A percentile compares a stretch with the other conserved stretches of the same genome.
Evolutionary conservation across 495 filamentous ascomycete genomes (phyloP).

Genomic region (Penicillium longicatenatum): DNA sequence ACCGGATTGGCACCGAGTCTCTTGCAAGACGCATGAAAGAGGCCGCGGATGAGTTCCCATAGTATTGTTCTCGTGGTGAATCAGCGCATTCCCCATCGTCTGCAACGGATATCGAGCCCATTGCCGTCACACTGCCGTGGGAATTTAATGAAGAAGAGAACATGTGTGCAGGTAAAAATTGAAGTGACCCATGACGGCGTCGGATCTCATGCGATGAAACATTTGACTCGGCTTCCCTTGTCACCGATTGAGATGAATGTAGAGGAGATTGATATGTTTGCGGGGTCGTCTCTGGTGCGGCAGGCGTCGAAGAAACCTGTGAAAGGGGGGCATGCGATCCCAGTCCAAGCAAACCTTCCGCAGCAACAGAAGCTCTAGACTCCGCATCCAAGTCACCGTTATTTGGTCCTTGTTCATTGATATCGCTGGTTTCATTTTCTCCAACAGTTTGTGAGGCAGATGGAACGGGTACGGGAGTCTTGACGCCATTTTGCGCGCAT

Average conservation of each 20-base stretch:
- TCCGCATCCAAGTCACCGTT: constrained; percentile 15
- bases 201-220: neutral
- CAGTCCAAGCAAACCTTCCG: constrained; percentile 27
- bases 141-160: constrained; percentile 25
- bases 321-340: constrained; percentile 9
- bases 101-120: constrained; percentile 34
- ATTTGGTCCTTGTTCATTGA: constrained; percentile 1
- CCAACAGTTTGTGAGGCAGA: neutral
- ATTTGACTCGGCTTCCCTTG: constrained; percentile 9
- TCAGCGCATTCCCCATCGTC: constrained; percentile 28
- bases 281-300: neutral
- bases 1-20: constrained; percentile 24
- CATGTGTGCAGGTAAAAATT: constrained; percentile 6
- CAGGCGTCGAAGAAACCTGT: constrained; percentile 1
- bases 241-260: constrained; percentile 2
- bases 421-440: constrained; percentile 2
- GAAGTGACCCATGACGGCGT: neutral
- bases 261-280: neutral
- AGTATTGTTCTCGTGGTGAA: constrained; percentile 37
- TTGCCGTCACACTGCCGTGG: constrained; percentile 35
- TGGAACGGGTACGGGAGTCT: constrained; percentile 27
- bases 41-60: constrained; percentile 45
- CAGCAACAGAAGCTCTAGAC: constrained; percentile 26
- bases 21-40: constrained; percentile 44
- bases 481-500: constrained; percentile 34